phyloP scores from a whole-genome alignment of 208 protist species.

The Porcisia deanei region DNA sequence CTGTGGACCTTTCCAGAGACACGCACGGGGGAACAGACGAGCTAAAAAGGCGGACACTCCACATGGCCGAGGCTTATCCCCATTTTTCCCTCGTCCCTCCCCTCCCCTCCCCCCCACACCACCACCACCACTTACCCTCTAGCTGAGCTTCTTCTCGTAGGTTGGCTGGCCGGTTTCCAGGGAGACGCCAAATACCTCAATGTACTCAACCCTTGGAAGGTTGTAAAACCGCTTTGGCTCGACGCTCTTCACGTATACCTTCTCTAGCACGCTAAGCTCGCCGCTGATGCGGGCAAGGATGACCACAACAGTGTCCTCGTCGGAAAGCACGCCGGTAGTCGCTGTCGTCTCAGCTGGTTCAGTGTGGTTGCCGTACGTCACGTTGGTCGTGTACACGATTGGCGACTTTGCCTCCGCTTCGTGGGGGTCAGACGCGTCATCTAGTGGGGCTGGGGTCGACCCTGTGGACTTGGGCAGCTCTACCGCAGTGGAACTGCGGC shows the following conservation, averaged over 20 bases:
- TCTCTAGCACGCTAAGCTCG: constrained; percentile 56
- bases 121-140: neutral
- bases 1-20: neutral
- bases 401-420: neutral
- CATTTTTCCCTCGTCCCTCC: too few relatives aligned
- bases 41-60: neutral
- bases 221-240: constrained; percentile 83
- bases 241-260: constrained; percentile 66
- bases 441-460: neutral
- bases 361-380: constrained; percentile 15
- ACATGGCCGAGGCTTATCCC: neutral
- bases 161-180: constrained; percentile 52
- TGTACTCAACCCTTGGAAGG: constrained; percentile 75
- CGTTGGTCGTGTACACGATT: constrained; percentile 13
- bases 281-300: constrained; percentile 45
- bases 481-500: constrained; percentile 5
- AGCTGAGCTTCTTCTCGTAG: constrained; percentile 55
- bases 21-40: neutral
- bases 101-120: neutral
- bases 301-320: constrained; percentile 43
- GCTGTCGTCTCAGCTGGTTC: constrained; percentile 20
- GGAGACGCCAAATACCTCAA: constrained; percentile 69
- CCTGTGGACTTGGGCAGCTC: neutral
- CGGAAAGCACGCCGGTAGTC: constrained; percentile 16
- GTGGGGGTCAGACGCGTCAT: neutral